A percentile compares a stretch with the other conserved stretches of the same genome.
Conservation (phyloP, 2,329 filamentous ascomycete species). For the Beauveria brongniartii region DNA sequence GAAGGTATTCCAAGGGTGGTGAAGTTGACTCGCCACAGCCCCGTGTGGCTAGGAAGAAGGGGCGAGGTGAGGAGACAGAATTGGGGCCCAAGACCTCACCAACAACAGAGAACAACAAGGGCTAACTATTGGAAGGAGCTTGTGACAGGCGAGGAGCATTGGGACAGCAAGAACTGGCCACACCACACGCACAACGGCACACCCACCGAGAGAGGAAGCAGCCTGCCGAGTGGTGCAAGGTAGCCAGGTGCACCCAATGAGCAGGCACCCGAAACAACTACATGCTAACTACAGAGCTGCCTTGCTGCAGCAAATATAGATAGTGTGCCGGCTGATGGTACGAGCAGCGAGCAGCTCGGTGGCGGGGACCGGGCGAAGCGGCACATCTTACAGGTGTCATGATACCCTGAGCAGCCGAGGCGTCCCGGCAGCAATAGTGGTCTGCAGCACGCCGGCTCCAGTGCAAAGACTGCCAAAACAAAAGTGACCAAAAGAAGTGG, state of each 20-base stretch:
- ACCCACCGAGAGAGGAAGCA: not conserved
- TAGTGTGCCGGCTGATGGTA: not conserved
- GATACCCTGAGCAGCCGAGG: not conserved
- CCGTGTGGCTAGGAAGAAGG: constrained; percentile 7
- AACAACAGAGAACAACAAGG: not conserved
- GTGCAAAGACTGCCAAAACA: not conserved
- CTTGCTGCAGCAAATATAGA: not conserved
- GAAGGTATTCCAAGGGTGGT: not conserved
- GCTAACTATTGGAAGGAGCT: not conserved
- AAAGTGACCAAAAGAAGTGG: not conserved
- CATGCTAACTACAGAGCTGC: not conserved
- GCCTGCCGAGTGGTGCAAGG: not conserved
- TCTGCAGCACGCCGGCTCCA: not conserved
- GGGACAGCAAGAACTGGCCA: not conserved
- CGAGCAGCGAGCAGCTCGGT: not conserved
- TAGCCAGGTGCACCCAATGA: too few species aligned
- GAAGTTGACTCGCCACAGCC: constrained; percentile 8
- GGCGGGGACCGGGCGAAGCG: not conserved
- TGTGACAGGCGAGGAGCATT: not conserved
- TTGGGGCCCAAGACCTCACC: constrained; percentile 3
- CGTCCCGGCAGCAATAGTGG: not conserved
- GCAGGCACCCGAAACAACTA: not conserved
- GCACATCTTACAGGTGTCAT: not conserved
- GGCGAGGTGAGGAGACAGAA: not conserved
- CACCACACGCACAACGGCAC: not conserved